Base-by-base conservation (phyloP, 2,329 filamentous ascomycete species). In the Calonectria fujianensis region DNA sequence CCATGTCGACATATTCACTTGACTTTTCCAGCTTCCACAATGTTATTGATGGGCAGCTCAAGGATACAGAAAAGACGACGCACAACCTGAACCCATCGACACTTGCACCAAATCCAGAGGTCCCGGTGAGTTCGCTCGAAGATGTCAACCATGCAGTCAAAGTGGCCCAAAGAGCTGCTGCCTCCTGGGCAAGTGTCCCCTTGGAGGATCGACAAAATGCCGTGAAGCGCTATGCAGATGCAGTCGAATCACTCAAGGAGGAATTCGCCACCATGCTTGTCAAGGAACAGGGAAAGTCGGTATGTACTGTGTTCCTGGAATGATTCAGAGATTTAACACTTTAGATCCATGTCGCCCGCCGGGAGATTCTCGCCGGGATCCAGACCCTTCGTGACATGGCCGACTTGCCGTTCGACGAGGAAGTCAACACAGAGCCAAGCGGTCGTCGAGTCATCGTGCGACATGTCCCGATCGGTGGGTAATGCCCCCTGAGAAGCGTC, bases 241-340 rank as follows among this genome's bases (percentile, higher is more conserved):
- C 70, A 4, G 5, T 72, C 1, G 50, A 57, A 20, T 16, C 57
- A 18, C 37, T 45, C 16, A 31, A 20, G n/a, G 41, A 35, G 16
- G 70, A 73, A 16, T 69, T 73, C 20, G 31, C 39, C 9, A 54
- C 14, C 8, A 27, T 73, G n/a, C 65, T 73, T 24, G 37, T 69
- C 9, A 27, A 37, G n/a, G 70, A 73, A 31, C 64, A 68, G 20
- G 70, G 70, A 13, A 73, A 73, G n/a, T 51, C 70, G 10, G 70
- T 69, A 72, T 24, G 45, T 29, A n/a, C 11, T 27, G 24, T 31
- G 29, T 24, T 11, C 8, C 14, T 37, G 31, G 31, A 32, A 35
- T 35, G 32, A 16, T n/a, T 48, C n/a, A 24, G 10, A 29, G 9
- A 39, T n/a, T 14, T 1, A 66, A 32, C 18, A 18, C 9, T 32